Conservation (phyloP, 2,329 filamentous ascomycete genomes). For the Beauveria scarabaeidicola region DNA sequence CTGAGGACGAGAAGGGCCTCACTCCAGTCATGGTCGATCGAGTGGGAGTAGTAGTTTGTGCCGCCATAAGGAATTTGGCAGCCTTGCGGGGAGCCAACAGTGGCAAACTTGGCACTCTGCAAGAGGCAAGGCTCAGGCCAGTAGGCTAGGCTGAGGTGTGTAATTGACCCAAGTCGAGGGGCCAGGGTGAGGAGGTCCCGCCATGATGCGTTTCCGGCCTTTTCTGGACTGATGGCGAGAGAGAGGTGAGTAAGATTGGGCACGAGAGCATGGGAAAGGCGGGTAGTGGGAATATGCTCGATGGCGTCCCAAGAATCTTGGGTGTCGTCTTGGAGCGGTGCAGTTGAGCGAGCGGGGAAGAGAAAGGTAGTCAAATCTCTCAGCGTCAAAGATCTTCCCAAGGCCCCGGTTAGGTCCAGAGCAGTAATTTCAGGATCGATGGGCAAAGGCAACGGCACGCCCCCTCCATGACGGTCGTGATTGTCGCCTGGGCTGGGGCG, state of each 20-base stretch:
- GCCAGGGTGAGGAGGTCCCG: constrained; percentile 48
- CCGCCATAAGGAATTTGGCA: constrained; percentile 42
- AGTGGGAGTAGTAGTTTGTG: constrained; percentile 49
- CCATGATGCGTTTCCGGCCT: constrained; percentile 40
- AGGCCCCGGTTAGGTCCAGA: constrained; percentile 45
- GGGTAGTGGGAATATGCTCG: constrained; percentile 18
- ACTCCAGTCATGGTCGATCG: constrained; percentile 49
- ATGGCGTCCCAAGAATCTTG: constrained; percentile 48
- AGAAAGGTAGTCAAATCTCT: constrained; percentile 45
- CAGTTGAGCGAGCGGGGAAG: constrained; percentile 27
- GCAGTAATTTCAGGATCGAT: constrained; percentile 28
- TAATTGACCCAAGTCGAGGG: constrained; percentile 43
- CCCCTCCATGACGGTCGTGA: constrained; percentile 14
- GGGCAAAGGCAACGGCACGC: background rate
- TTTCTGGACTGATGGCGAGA: constrained; percentile 38
- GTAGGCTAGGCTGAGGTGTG: constrained; percentile 52
- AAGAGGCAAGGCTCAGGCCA: constrained; percentile 55
- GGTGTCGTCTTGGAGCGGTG: constrained; percentile 19
- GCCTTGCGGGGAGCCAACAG: constrained; percentile 36
- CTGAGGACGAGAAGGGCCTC: constrained; percentile 49
- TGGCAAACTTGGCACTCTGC: constrained; percentile 41
- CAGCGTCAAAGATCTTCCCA: constrained; percentile 42
- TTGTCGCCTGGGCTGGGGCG: constrained; percentile 20
- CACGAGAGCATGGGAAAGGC: constrained; percentile 32
- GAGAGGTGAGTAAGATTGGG: constrained; percentile 54